phyloP scores from a whole-genome alignment of 768 basidiomycete species.

The Sarcodon sp. region DNA sequence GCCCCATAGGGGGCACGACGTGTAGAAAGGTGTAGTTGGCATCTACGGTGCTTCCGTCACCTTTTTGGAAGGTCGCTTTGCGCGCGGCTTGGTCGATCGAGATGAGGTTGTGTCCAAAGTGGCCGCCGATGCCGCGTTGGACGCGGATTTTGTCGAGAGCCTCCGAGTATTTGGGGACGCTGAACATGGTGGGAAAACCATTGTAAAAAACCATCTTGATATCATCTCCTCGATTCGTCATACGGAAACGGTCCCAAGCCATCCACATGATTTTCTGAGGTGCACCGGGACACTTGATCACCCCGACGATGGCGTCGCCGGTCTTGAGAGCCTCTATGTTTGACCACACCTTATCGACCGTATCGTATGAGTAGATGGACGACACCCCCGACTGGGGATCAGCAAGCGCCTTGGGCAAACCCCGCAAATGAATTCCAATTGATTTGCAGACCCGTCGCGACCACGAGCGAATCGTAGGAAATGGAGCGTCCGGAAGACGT shows the following conservation, averaged over 20 bases:
- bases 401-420: constrained; percentile 64
- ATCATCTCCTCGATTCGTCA: constrained; percentile 36
- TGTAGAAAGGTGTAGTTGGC: constrained; percentile 79
- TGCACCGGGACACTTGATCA: constrained; percentile 89
- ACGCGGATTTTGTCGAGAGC: constrained; percentile 68
- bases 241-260: constrained; percentile 77
- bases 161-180: constrained; percentile 91
- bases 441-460: constrained; percentile 80
- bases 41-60: constrained; percentile 54
- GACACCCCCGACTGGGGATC: constrained; percentile 74
- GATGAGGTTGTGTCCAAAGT: constrained; percentile 76
- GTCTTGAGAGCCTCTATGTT: constrained; percentile 64
- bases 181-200: constrained; percentile 93
- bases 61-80: constrained; percentile 75
- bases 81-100: constrained; percentile 57
- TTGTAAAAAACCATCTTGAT: constrained; percentile 72
- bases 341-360: constrained; percentile 81
- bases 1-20: constrained; percentile 87
- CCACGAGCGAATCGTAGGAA: constrained; percentile 77
- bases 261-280: constrained; percentile 97
- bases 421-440: constrained; percentile 67
- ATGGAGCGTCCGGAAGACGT: constrained; percentile 59
- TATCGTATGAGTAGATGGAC: constrained; percentile 84
- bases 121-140: constrained; percentile 67
- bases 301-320: constrained; percentile 84